These are phyloP conservation scores for Colletotrichum endophyticum DNA, from an alignment of 2,329 filamentous ascomycete species.

Conservation along the genomic window DNA sequence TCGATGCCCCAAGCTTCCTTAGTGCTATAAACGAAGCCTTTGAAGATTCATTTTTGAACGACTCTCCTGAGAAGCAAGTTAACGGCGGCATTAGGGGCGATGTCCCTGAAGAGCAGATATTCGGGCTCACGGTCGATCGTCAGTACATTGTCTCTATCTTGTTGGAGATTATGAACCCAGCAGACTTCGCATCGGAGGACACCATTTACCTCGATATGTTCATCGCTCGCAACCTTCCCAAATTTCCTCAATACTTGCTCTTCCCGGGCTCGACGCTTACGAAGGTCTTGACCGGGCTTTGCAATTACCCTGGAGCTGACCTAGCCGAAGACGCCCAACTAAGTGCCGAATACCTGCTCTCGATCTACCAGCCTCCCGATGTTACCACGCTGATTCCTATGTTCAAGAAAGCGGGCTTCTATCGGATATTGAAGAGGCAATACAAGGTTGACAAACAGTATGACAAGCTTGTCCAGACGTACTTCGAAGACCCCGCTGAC, in stretches of 20 bases:
- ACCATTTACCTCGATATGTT: constrained; percentile 99
- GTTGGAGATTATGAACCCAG: constrained; percentile 84
- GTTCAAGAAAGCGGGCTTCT: constrained; percentile 83
- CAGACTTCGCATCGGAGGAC: constrained; percentile 78
- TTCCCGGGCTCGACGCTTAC: constrained; percentile 87
- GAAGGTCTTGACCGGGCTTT: constrained; percentile 80
- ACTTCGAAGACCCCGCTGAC: constrained; percentile 84
- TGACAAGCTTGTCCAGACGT: constrained; percentile 76
- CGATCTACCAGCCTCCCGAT: constrained; percentile 89
- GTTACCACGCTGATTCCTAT: constrained; percentile 76
- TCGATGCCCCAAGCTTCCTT: constrained; percentile 90
- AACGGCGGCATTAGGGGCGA: constrained; percentile 58
- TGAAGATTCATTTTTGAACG: constrained; percentile 92
- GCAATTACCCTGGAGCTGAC: constrained; percentile 79
- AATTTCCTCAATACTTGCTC: constrained; percentile 94
- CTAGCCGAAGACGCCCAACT: constrained; percentile 93
- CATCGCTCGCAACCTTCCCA: constrained; percentile 91
- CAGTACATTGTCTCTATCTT: constrained; percentile 94
- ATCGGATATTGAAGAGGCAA: constrained; percentile 87
- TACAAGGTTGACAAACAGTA: constrained; percentile 84
- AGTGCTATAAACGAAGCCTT: constrained; percentile 97
- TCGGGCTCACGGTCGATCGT: constrained; percentile 77
- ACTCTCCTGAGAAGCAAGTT: constrained; percentile 67
- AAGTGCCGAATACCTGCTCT: constrained; percentile 94
- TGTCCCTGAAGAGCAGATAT: constrained; percentile 68